Evolutionary conservation across 805 yeast genomes (phyloP).

Genomic region (Hanseniaspora jakobsenii): DNA sequence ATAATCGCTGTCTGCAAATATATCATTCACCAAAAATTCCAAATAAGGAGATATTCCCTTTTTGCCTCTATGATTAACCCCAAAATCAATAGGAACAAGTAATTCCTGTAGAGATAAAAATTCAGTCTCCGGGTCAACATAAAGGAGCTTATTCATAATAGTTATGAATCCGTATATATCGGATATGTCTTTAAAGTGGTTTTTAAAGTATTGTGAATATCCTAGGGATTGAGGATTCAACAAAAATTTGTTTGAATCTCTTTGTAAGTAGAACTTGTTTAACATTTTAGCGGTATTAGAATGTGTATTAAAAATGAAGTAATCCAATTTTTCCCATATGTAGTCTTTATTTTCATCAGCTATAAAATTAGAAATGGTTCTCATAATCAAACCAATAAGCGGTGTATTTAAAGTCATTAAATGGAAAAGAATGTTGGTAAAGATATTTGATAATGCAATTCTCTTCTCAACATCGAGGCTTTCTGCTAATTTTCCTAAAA

Average conservation of each 20-base stretch:
- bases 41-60: conserved; percentile 70
- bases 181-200: conserved; percentile 40
- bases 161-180: conserved; percentile 41
- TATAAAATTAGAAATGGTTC: conserved; percentile 47
- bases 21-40: conserved; percentile 56
- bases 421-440: conserved; percentile 33
- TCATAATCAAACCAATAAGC: conserved; percentile 42
- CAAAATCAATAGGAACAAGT: conserved; percentile 53
- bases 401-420: conserved; percentile 38
- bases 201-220: conserved; percentile 30
- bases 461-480: conserved; percentile 24
- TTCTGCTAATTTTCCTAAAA: conserved; percentile 44
- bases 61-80: conserved; percentile 44
- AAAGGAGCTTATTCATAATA: neutral
- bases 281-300: conserved; percentile 6
- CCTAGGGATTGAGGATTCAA: conserved; percentile 17
- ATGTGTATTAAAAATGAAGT: conserved; percentile 45
- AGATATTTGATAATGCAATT: conserved; percentile 20
- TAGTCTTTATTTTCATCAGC: conserved; percentile 30
- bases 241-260: conserved; percentile 17
- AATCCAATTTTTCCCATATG: conserved; percentile 61
- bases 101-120: conserved; percentile 32
- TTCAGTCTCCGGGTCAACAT: neutral
- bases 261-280: conserved; percentile 20
- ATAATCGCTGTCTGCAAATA: conserved; percentile 43